These are phyloP conservation scores for Wickerhamiella domercqiae DNA, from an alignment of 805 yeast species.

Conservation along the genomic window DNA sequence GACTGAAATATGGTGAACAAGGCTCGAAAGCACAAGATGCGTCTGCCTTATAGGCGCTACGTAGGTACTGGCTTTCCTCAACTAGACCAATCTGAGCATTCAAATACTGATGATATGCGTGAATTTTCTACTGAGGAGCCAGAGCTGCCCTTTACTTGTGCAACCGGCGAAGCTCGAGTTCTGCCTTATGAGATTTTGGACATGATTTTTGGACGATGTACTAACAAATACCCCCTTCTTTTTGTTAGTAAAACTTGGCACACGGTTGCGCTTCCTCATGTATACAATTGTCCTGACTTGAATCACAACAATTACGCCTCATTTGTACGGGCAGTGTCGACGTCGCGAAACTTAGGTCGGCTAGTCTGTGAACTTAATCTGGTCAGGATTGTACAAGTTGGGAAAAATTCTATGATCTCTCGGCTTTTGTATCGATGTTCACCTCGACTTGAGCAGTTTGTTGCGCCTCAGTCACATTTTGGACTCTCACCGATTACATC, in stretches of 20 bases:
- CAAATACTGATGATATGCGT: constrained; percentile 20
- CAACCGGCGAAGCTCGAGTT: background rate
- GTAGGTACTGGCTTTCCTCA: constrained; percentile 25
- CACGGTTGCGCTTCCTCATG: constrained; percentile 39
- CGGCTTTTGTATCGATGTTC: constrained; percentile 68
- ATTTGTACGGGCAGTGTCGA: constrained; percentile 56
- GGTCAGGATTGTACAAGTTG: constrained; percentile 70
- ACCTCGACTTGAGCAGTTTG: constrained; percentile 44
- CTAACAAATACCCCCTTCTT: constrained; percentile 30
- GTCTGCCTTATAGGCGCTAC: constrained; percentile 67
- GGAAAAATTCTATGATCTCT: constrained; percentile 82
- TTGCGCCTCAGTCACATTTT: constrained; percentile 91
- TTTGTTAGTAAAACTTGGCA: constrained; percentile 51
- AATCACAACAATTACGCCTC: constrained; percentile 49
- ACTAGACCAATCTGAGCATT: constrained; percentile 13
- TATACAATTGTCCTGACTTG: constrained; percentile 51
- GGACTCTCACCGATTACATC: constrained; percentile 84
- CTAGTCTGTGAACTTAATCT: constrained; percentile 55
- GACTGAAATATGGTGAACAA: constrained; percentile 73
- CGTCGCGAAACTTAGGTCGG: constrained; percentile 32
- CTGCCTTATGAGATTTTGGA: constrained; percentile 39
- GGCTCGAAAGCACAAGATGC: constrained; percentile 67
- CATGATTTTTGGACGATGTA: constrained; percentile 24
- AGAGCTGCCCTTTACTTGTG: background rate
- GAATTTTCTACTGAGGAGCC: constrained; percentile 13